Percentiles rank a stretch among this genome's conserved stretches.
phyloP scores from a whole-genome alignment of 23 red algal species.

The Cyanidiococcus yangmingshanensis region DNA sequence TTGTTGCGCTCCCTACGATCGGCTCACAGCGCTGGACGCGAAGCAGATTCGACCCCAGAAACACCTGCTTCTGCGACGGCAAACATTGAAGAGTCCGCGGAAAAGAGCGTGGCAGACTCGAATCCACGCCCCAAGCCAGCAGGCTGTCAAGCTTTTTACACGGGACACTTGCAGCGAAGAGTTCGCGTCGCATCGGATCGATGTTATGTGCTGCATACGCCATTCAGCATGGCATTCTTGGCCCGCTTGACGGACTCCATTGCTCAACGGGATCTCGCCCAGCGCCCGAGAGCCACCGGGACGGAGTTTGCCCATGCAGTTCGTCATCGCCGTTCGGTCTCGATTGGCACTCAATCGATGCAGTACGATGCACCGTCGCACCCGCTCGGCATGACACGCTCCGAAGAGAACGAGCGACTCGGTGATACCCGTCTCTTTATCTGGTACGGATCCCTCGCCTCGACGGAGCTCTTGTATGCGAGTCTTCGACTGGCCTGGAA shows the following conservation, averaged over 20 bases:
- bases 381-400: not conserved
- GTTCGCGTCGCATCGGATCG: slow-evolving; percentile 7
- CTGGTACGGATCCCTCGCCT: not conserved
- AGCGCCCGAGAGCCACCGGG: not conserved
- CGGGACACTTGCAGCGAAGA: not conserved
- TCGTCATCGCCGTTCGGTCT: slow-evolving; percentile 16
- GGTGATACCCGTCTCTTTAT: slow-evolving; percentile 19
- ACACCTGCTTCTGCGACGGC: not conserved
- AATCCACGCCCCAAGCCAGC: not conserved
- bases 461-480: not conserved
- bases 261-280: not conserved
- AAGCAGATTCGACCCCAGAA: not conserved
- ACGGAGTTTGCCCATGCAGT: not conserved
- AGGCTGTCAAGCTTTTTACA: not conserved
- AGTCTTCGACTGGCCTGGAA: slow-evolving; percentile 6
- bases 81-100: not conserved
- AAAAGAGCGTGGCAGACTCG: not conserved
- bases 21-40: not conserved
- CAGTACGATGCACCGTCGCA: not conserved
- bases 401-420: not conserved
- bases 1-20: not conserved
- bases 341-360: not conserved
- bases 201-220: slow-evolving; percentile 14
- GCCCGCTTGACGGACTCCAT: not conserved
- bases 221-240: not conserved